Percentiles rank a stretch among this genome's conserved stretches.
phyloP scores from a whole-genome alignment of 1,284 basidiomycete genomes.

The Kwoniella shivajii region DNA sequence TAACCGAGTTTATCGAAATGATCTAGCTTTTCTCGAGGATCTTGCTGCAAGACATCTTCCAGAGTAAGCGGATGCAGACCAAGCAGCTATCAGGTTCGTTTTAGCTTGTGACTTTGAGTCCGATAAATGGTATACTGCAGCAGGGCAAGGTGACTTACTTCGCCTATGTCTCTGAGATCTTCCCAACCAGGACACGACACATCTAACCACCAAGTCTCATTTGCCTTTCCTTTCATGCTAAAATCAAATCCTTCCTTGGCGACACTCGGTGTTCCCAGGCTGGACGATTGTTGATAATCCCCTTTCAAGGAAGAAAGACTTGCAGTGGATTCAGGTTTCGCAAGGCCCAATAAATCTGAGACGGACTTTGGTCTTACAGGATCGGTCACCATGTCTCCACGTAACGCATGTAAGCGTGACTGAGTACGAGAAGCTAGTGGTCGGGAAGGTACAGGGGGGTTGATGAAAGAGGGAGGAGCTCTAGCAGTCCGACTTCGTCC shows the following conservation, averaged over 20 bases:
- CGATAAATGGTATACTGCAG: too few species aligned
- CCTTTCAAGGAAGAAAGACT: slow-evolving; percentile 19
- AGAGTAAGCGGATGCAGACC: slow-evolving; percentile 91
- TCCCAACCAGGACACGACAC: slow-evolving; percentile 86
- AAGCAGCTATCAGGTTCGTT: slow-evolving; percentile 64
- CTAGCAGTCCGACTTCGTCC: slow-evolving; percentile 17
- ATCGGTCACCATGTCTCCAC: slow-evolving; percentile 9
- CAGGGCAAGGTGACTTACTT: slow-evolving; percentile 61
- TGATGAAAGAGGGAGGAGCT: slow-evolving; percentile 26
- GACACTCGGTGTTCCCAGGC: slow-evolving; percentile 11
- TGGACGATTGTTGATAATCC: slow-evolving; percentile 21
- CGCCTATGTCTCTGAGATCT: slow-evolving; percentile 84
- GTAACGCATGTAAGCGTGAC: slow-evolving; percentile 34
- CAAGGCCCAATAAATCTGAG: slow-evolving; percentile 48
- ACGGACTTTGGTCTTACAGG: slow-evolving; percentile 48
- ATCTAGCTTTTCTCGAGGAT: slow-evolving; percentile 91
- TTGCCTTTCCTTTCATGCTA: slow-evolving; percentile 15
- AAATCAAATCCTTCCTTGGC: slow-evolving; percentile 12
- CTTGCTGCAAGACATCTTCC: slow-evolving; percentile 93
- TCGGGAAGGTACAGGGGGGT: slow-evolving; percentile 29
- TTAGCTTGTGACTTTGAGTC: background rate
- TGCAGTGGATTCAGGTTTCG: slow-evolving; percentile 23
- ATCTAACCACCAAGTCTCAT: slow-evolving; percentile 87
- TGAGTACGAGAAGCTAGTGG: slow-evolving; percentile 15
- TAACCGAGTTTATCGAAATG: slow-evolving; percentile 86